Evolutionary conservation across 495 filamentous ascomycete species (phyloP).

Genomic region (Penicillium angulare): DNA sequence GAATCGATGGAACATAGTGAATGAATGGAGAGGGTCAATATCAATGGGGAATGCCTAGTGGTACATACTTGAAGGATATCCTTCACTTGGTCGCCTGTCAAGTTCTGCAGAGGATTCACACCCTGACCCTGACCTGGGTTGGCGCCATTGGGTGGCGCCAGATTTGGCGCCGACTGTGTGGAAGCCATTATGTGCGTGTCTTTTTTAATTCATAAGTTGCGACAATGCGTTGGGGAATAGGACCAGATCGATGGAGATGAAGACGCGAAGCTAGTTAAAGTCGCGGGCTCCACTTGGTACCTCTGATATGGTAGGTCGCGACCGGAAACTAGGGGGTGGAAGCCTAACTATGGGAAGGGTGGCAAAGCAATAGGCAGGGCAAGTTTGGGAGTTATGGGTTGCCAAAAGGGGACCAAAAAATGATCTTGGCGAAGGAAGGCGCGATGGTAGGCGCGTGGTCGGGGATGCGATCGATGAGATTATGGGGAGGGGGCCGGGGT

Average conservation of each 20-base stretch:
- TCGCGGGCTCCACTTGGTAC: conserved; percentile 21
- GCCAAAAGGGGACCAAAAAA: conserved; percentile 21
- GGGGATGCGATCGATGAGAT: conserved; percentile 30
- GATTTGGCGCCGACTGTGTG: conserved; percentile 64
- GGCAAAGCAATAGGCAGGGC: conserved; percentile 9
- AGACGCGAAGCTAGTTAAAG: conserved; percentile 1
- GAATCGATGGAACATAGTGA: neutral
- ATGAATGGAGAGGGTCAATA: conserved; percentile 1
- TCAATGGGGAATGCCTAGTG: too few species aligned
- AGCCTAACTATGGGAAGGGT: conserved; percentile 3
- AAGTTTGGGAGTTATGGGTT: conserved; percentile 25
- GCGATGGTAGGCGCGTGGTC: conserved; percentile 34
- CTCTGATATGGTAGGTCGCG: conserved; percentile 29
- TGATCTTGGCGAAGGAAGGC: conserved; percentile 35
- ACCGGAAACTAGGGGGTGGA: conserved; percentile 6
- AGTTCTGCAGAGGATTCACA: conserved; percentile 29
- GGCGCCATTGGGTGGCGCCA: conserved; percentile 58
- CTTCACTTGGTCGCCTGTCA: conserved; percentile 61
- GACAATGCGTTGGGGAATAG: conserved; percentile 5
- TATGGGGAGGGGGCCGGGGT: conserved; percentile 23
- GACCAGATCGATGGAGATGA: conserved; percentile 3
- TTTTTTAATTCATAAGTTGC: conserved; percentile 35
- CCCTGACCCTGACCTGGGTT: conserved; percentile 33
- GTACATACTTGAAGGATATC: conserved; percentile 57
- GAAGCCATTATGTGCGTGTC: conserved; percentile 61